phyloP scores from a whole-genome alignment of 257 asterid genomes.

The Paulownia fortunei region DNA sequence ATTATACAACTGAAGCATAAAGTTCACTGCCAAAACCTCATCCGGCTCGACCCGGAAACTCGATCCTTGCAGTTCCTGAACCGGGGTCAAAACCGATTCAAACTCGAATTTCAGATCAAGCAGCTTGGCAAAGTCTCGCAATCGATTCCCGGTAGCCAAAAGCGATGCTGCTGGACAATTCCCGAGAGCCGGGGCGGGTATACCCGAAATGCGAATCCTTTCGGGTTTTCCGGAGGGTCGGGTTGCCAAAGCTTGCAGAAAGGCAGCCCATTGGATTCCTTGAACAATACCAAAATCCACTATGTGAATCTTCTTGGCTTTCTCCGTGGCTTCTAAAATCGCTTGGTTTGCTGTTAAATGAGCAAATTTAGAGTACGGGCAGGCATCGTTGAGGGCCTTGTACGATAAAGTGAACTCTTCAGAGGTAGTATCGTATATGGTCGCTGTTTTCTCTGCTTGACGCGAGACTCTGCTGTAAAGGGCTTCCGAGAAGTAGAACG shows the following conservation, averaged over 20 bases:
- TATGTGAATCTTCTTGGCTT: constrained; percentile 67
- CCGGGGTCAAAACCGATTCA: constrained; percentile 70
- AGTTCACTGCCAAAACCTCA: constrained; percentile 75
- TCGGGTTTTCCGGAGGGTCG: constrained; percentile 88
- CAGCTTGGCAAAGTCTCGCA: constrained; percentile 75
- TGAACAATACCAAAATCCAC: constrained; percentile 94
- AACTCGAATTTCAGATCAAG: constrained; percentile 89
- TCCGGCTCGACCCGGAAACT: constrained; percentile 72
- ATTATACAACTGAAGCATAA: constrained; percentile 88
- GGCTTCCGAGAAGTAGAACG: constrained; percentile 79
- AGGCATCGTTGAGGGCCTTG: constrained; percentile 84
- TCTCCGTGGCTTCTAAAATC: constrained; percentile 81
- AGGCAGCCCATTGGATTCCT: constrained; percentile 98
- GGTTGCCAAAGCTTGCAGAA: constrained; percentile 91
- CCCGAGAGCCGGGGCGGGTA: constrained; percentile 83
- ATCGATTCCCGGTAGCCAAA: constrained; percentile 84
- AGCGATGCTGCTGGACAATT: constrained; percentile 65
- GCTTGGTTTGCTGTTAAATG: constrained; percentile 96
- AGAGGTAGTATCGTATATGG: constrained; percentile 46
- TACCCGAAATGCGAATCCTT: constrained; percentile 75
- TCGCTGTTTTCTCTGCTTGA: constrained; percentile 31
- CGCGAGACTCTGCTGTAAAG: constrained; percentile 57
- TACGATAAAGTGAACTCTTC: constrained; percentile 82
- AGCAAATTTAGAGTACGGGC: constrained; percentile 92
- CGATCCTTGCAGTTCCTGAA: constrained; percentile 54